phyloP scores from a whole-genome alignment of 768 basidiomycete species.

The Tulasnella sp. region DNA sequence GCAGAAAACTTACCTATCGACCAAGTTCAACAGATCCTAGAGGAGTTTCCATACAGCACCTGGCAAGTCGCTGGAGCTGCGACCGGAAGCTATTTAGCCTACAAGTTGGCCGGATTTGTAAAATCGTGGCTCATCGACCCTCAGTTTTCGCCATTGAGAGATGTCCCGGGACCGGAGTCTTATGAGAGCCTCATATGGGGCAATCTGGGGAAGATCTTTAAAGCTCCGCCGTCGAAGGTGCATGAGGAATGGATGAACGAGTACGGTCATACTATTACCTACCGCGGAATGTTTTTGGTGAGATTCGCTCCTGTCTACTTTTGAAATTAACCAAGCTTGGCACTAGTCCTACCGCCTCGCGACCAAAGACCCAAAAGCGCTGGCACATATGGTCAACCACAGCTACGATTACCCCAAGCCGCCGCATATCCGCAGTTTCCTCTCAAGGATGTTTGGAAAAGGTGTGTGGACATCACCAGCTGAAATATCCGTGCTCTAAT shows the following conservation, averaged over 20 bases:
- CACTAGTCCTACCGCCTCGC: neutral
- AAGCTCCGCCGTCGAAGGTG: constrained; percentile 27
- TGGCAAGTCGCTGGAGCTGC: neutral
- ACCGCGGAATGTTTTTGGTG: constrained; percentile 29
- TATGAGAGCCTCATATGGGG: constrained; percentile 31
- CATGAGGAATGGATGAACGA: constrained; percentile 38
- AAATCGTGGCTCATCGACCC: neutral
- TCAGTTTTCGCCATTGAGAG: neutral
- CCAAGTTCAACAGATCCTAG: neutral
- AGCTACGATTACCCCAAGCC: constrained; percentile 12
- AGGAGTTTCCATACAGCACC: neutral
- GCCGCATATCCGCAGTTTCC: neutral
- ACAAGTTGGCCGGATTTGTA: neutral
- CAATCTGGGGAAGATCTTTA: constrained; percentile 34
- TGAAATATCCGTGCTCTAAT: neutral
- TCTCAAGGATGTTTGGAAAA: constrained; percentile 1
- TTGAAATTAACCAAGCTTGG: neutral
- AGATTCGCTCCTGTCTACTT: neutral
- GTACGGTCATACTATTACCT: constrained; percentile 38
- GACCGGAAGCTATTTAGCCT: neutral
- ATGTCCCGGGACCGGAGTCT: constrained; percentile 2
- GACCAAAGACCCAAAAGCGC: constrained; percentile 7
- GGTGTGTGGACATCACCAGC: neutral
- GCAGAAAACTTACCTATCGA: neutral
- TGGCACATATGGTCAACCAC: constrained; percentile 9